Percentiles rank a stretch among this genome's conserved stretches.
These are phyloP conservation scores for Rosa chinensis DNA, from an alignment of 306 rosid species.

Conservation along the genomic window DNA sequence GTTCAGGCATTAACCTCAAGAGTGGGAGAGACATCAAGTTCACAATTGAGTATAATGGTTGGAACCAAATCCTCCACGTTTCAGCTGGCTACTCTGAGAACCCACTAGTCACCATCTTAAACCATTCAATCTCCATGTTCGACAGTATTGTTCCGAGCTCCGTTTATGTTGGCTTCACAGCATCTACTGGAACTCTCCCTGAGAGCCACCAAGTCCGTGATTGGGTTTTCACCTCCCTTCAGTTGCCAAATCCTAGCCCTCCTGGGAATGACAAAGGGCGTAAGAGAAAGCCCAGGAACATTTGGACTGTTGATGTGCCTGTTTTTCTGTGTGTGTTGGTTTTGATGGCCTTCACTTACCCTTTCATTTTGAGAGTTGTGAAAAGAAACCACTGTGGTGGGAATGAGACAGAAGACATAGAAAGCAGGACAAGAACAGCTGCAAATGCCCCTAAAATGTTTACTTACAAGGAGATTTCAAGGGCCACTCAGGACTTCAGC, in stretches of 20 bases:
- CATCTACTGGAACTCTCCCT: conserved; percentile 42
- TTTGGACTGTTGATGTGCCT: conserved; percentile 28
- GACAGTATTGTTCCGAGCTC: conserved; percentile 34
- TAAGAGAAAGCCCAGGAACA: conserved; percentile 23
- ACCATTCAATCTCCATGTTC: conserved; percentile 34
- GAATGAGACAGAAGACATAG: conserved; percentile 29
- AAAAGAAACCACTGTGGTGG: conserved; percentile 20
- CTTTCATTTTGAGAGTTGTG: conserved; percentile 29
- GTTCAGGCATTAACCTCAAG: conserved; percentile 39
- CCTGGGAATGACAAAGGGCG: neutral
- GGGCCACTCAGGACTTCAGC: conserved; percentile 48
- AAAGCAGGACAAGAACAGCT: conserved; percentile 38
- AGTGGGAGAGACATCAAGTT: conserved; percentile 50
- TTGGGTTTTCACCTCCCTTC: conserved; percentile 58
- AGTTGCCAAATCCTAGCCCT: conserved; percentile 30
- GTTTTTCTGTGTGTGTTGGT: conserved; percentile 19
- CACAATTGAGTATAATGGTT: conserved; percentile 52
- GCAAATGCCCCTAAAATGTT: conserved; percentile 43
- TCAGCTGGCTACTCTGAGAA: conserved; percentile 37
- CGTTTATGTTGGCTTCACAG: conserved; percentile 60
- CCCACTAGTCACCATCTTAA: conserved; percentile 35
- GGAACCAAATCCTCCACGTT: conserved; percentile 32
- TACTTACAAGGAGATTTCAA: conserved; percentile 40
- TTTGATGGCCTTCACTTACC: conserved; percentile 10
- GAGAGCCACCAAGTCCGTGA: conserved; percentile 42